These are phyloP conservation scores for Colletotrichum caudatum DNA, from an alignment of 2,329 filamentous ascomycete species.

Conservation along the genomic window DNA sequence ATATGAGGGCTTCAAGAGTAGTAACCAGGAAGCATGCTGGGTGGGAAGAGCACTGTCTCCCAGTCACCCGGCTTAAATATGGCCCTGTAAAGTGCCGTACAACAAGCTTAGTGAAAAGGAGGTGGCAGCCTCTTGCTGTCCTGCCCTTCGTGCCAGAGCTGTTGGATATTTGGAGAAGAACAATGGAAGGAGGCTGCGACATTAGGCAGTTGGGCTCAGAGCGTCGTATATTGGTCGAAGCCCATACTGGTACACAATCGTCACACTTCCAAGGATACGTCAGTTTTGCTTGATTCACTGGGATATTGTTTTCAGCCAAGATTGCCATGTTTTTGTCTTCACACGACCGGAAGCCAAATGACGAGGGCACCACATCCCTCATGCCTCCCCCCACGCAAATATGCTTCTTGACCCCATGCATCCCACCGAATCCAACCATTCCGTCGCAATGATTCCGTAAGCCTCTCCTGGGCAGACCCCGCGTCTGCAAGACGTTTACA, in stretches of 20 bases:
- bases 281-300: not conserved
- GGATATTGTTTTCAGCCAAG: conserved; percentile 1
- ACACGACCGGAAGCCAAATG: not conserved
- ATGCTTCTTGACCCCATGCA: no score
- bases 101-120: not conserved
- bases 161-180: no score
- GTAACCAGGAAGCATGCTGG: not conserved
- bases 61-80: not conserved
- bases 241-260: not conserved
- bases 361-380: not conserved
- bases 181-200: not conserved
- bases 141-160: not conserved
- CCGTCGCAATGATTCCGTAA: not conserved
- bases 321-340: conserved; percentile 1
- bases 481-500: conserved; percentile 1
- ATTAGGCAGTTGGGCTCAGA: not conserved
- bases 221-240: not conserved
- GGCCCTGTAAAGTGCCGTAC: not conserved
- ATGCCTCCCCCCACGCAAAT: not conserved
- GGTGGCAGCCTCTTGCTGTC: not conserved
- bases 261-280: not conserved
- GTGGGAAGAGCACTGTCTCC: not conserved
- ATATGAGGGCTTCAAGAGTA: not conserved
- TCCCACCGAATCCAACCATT: not conserved
- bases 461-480: not conserved